These are phyloP conservation scores for Williopsis jadinii DNA, from an alignment of 1,139 yeast species.

Conservation along the genomic window DNA sequence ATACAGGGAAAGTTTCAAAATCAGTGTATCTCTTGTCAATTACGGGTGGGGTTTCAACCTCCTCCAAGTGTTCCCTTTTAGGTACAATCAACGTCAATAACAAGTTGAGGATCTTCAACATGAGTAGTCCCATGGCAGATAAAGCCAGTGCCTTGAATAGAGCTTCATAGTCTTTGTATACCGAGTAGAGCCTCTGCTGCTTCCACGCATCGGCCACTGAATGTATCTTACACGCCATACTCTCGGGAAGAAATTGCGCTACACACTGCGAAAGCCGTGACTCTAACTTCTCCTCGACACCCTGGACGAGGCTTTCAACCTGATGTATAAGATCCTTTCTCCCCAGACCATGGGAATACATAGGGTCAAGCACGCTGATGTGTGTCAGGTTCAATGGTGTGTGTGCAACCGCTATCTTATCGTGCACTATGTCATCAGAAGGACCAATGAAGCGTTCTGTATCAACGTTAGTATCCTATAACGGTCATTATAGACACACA, in stretches of 20 bases:
- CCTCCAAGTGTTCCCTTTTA: background rate
- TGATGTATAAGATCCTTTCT: no score
- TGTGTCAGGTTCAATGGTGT: no score
- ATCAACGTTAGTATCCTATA: no score
- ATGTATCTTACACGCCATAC: slow-evolving; percentile 1
- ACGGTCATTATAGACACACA: no score
- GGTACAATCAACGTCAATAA: background rate
- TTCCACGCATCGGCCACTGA: slow-evolving; percentile 3
- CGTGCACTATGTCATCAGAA: no score
- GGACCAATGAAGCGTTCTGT: no score
- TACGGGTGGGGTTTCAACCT: background rate
- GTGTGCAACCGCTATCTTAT: no score
- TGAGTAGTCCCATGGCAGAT: background rate
- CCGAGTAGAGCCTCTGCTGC: slow-evolving; percentile 6
- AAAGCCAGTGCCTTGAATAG: slow-evolving; percentile 2
- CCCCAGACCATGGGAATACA: no score
- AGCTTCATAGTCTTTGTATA: slow-evolving; percentile 7
- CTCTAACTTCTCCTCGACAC: no score
- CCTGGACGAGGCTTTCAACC: no score
- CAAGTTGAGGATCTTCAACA: slow-evolving; percentile 2
- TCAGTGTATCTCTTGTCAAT: slow-evolving; percentile 1
- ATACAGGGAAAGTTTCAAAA: slow-evolving; percentile 7
- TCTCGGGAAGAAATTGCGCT: slow-evolving; percentile 5
- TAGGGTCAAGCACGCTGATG: no score
- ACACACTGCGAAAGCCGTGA: no score